phyloP scores from a whole-genome alignment of 306 rosid species.

The Vigna hirtella region DNA sequence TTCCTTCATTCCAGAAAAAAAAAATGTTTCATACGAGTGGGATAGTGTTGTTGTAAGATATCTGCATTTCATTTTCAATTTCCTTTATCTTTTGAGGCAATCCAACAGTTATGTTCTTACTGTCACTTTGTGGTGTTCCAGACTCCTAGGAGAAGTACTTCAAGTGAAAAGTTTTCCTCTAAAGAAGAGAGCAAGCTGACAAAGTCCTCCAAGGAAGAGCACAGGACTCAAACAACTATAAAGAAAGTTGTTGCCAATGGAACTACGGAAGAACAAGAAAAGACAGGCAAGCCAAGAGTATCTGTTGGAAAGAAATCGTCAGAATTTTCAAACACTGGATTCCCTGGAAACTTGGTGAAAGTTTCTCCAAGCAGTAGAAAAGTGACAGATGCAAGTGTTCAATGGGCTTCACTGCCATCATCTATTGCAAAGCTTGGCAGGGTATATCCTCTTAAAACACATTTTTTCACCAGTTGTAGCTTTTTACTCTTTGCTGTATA shows the following conservation, averaged over 20 bases:
- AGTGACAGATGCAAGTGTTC: conserved; percentile 74
- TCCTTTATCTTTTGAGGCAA: conserved; percentile 36
- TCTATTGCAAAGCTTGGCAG: conserved; percentile 93
- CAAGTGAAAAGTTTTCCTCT: conserved; percentile 69
- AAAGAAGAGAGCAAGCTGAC: conserved; percentile 68
- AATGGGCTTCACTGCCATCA: conserved; percentile 88
- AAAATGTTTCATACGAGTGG: too few relatives aligned
- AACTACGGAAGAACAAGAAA: conserved; percentile 63
- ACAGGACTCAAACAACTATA: conserved; percentile 55
- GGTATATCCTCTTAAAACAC: conserved; percentile 57
- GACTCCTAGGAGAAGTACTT: conserved; percentile 86
- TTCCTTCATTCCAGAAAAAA: background rate
- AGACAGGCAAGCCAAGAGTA: conserved; percentile 59
- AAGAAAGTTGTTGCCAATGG: conserved; percentile 70
- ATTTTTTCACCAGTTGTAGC: conserved; percentile 14
- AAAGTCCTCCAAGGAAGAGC: conserved; percentile 72
- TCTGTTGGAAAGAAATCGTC: conserved; percentile 72
- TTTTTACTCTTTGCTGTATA: conserved; percentile 15
- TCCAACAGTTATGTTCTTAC: conserved; percentile 35
- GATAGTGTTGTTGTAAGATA: background rate
- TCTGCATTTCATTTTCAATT: background rate
- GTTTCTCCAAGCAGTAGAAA: conserved; percentile 69
- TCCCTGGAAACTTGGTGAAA: conserved; percentile 79
- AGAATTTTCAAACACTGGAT: conserved; percentile 58
- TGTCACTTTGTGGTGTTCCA: conserved; percentile 47